Conservation (phyloP, 2,329 filamentous ascomycete genomes). For the Paraphaeosphaeria sporulosa region DNA sequence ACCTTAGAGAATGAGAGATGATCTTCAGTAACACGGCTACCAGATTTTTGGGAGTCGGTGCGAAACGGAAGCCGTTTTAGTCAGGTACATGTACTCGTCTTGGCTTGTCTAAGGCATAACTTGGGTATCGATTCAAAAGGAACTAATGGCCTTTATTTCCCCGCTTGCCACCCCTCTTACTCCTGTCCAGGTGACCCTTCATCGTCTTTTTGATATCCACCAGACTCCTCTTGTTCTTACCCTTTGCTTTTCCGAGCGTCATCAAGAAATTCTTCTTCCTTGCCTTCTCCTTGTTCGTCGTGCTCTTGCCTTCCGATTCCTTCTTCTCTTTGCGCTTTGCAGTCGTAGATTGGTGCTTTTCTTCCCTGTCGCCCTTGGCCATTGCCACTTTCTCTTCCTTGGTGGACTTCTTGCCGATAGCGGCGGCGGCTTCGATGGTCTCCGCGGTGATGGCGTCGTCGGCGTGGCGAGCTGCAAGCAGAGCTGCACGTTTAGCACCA, state of each 20-base stretch:
- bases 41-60: too few species aligned
- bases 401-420: constrained; percentile 78
- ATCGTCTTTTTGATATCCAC: constrained; percentile 83
- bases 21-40: too few species aligned
- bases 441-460: constrained; percentile 91
- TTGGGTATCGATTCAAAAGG: too few species aligned
- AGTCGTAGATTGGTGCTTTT: constrained; percentile 84
- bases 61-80: too few species aligned
- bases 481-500: constrained; percentile 49
- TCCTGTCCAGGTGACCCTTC: constrained; percentile 80
- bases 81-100: too few species aligned
- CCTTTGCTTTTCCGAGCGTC: constrained; percentile 95
- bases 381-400: constrained; percentile 89
- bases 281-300: constrained; percentile 96
- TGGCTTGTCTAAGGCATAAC: too few species aligned
- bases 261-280: constrained; percentile 99
- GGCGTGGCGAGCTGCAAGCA: constrained; percentile 65
- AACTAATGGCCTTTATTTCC: constrained; percentile 63
- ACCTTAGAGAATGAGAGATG: too few species aligned
- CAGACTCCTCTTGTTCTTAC: constrained; percentile 93
- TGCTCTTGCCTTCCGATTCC: constrained; percentile 88
- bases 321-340: constrained; percentile 88
- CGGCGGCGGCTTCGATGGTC: constrained; percentile 87
- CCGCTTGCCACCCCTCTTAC: constrained; percentile 83
- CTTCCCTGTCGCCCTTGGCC: constrained; percentile 82